Percentiles rank a stretch among this genome's conserved stretches.
Conservation (phyloP, 345 rosid genomes). For the Litchi chinensis region DNA sequence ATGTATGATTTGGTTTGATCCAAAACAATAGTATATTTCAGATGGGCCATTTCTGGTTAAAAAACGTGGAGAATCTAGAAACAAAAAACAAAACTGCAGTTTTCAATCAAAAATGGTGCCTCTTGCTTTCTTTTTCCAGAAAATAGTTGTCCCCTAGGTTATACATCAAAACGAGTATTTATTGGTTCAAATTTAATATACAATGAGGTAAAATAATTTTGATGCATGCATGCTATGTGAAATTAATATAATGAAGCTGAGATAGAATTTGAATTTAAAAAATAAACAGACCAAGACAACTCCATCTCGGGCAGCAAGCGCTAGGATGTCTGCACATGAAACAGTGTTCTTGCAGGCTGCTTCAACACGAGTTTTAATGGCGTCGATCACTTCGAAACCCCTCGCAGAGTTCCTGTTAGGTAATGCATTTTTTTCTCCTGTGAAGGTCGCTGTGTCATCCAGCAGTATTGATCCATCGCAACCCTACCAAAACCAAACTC, state of each 20-base stretch:
- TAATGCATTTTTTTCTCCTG: constrained; percentile 39
- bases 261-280: neutral
- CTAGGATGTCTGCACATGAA: constrained; percentile 43
- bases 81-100: too few relatives aligned
- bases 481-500: constrained; percentile 22
- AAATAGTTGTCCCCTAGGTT: too few relatives aligned
- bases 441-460: constrained; percentile 37
- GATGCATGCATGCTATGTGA: neutral
- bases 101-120: too few relatives aligned
- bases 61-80: too few relatives aligned
- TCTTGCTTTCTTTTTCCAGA: too few relatives aligned
- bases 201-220: too few relatives aligned
- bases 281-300: constrained; percentile 18
- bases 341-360: constrained; percentile 36
- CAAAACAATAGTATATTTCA: too few relatives aligned
- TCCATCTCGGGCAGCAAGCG: constrained; percentile 38
- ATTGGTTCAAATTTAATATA: too few relatives aligned
- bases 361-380: constrained; percentile 39
- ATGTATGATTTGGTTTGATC: too few relatives aligned
- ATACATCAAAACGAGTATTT: too few relatives aligned
- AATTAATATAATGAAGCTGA: too few relatives aligned
- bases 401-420: constrained; percentile 38
- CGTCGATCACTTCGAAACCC: constrained; percentile 40
- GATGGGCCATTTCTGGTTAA: too few relatives aligned
- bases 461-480: constrained; percentile 45